Base-by-base conservation (phyloP, 352 stramenopile genomes). In the Phytophthora citricola region DNA sequence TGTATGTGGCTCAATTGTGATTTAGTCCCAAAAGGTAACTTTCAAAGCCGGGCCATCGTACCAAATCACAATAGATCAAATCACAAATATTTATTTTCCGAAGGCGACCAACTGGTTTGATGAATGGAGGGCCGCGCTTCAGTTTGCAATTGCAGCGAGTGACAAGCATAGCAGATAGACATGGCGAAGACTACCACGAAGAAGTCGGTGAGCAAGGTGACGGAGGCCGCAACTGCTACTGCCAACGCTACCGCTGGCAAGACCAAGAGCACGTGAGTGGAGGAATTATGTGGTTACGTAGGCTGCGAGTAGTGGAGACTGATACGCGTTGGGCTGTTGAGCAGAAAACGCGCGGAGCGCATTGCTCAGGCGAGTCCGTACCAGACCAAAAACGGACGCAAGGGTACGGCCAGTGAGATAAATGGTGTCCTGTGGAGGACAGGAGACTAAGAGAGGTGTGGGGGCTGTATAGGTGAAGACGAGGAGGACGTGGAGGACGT, bases 341-440 rank as follows among this genome's bases (percentile, higher is more conserved):
- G 38, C 66, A 92, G 84, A 47, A 86, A 90, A 71, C 76, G 82
- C 24, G 76, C 86, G 3, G 82, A 88, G 5, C 83, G 83, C 43
- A 73, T 89, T 22, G 85, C 78, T 14, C 69, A 89, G 55, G 71
- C 71, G 12, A 80, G 68, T 54, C 83, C 83, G 60, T 92, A 94
- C 47, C 73, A 58, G 22, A 39, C 59, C 24, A 75, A 76, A 4
- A 38, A 66, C 22, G 52, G 63, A 31, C 70, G 67, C 47, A 41
- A 75, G 14, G 74, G 72, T 77, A 60, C 24, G 26, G n/a, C 5
- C 12, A 5, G 27, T 41, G 24, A 44, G 29, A 17, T 34, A 58
- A 26, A 8, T 7, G 38, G 14, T 20, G 5, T 43, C 9, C 4
- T 43, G 38, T 60, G 29, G 6, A 46, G 12, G 8, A 17, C 27